Evolutionary conservation across 192 early-diverging fungal genomes (phyloP), one percentile per base, ranked within the genome.

Genomic region (Gryganskiella cystojenkinii): DNA sequence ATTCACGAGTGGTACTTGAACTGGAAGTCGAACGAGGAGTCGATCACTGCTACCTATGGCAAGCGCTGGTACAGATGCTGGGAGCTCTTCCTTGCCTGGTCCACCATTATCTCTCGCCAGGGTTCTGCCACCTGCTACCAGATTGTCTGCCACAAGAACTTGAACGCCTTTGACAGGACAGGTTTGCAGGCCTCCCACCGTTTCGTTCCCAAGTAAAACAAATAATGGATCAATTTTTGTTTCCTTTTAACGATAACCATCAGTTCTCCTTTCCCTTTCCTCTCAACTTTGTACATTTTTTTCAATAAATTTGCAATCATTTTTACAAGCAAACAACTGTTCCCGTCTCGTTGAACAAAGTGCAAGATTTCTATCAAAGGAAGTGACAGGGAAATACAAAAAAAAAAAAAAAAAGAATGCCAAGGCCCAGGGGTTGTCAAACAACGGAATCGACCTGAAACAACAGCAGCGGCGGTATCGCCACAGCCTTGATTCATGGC

Each of bases 51-150:
- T 55, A 90, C 88, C 75, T 99, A 99, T 64, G 96, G 96, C 55
- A 91, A 94, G 73, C 89, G 91, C 65, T 95, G 93, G 94, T 94
- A 80, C 73, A 67, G 96, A 69, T 86, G 94, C 79, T 99, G 97
- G 97, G 95, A 99, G 89, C 91, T 97, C 82, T 99, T 99, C 92
- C 90, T 99, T 67, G 93, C 95, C 53, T 99, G 95, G 93, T 96
- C 95, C 47, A 89, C 92, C 65, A 97, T 99, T 71, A 89, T 97
- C 62, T 92, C 96, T 49, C 91, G 97, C 76, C 97, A 99, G 87
- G 97, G 97, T 19, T 93, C 91, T 80, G 93, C 97, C 25, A 99
- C 96, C 37, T 94, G 93, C 84, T 99, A 93, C 92, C 95, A 97
- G 87, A 93, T 99, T 75, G 86, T 95, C 51, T 90, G 90, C 53